A percentile compares a stretch with the other conserved stretches of the same genome.
Evolutionary conservation across 2,329 filamentous ascomycete genomes (phyloP).

Genomic region (Botrytis sinoallii): DNA sequence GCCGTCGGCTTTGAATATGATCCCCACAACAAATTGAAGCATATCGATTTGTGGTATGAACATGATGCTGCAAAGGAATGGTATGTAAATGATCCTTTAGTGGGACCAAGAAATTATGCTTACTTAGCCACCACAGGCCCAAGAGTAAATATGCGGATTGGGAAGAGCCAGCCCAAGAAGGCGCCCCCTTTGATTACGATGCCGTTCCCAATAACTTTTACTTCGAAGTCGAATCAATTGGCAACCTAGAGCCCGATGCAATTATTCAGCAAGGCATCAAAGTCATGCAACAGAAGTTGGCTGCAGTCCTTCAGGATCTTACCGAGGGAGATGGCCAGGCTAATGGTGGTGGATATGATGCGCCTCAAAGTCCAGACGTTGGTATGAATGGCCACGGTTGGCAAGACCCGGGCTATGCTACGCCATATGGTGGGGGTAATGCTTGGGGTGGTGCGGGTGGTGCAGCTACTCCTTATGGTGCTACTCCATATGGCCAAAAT

Average conservation of each 20-base stretch:
- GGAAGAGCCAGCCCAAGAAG: conserved; percentile 76
- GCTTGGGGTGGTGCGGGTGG: conserved; percentile 62
- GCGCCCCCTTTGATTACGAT: conserved; percentile 87
- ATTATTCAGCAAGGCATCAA: conserved; percentile 88
- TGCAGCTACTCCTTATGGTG: conserved; percentile 55
- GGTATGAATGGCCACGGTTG: conserved; percentile 55
- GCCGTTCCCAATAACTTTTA: conserved; percentile 84
- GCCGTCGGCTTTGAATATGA: conserved; percentile 98
- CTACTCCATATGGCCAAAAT: conserved; percentile 57
- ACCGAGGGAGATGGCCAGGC: conserved; percentile 54
- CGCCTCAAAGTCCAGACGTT: conserved; percentile 61
- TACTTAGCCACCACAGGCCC: conserved; percentile 54
- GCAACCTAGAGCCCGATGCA: conserved; percentile 82
- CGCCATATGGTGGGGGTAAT: conserved; percentile 63
- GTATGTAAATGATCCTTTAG: conserved; percentile 48
- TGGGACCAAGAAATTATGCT: conserved; percentile 22
- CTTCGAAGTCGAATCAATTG: conserved; percentile 86
- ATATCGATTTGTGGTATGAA: conserved; percentile 95
- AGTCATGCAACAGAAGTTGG: conserved; percentile 86
- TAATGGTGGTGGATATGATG: conserved; percentile 48
- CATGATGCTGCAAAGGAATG: conserved; percentile 78
- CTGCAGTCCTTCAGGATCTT: conserved; percentile 68
- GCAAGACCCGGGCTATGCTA: conserved; percentile 63
- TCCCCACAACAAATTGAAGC: conserved; percentile 90
- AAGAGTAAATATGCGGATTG: conserved; percentile 75